Base-by-base conservation (phyloP, 768 basidiomycete species). In the Auriscalpium microsporum region DNA sequence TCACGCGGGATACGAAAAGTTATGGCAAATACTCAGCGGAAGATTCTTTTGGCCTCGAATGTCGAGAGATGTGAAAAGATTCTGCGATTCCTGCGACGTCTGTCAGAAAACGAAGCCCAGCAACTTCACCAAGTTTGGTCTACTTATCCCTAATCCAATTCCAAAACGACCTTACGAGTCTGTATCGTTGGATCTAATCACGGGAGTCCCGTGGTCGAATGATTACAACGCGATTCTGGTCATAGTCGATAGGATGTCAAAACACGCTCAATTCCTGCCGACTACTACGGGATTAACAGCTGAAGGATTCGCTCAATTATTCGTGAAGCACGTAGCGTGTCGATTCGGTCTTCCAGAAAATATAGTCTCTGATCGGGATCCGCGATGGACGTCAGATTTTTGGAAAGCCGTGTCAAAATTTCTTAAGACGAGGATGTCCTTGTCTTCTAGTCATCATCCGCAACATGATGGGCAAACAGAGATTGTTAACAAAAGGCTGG, bases 231-330 rank as follows among this genome's bases (percentile, higher is more conserved):
- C 53, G 3, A 57, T 65, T 13, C 21, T 62, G 17, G 62, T 63
- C 0, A 38, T 63, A 6, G 58, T 58, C 9, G 55, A 62, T 47
- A 36, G 59, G 16, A 49, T 70, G n/a, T 67, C 67, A 23, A 73
- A 73, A 53, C 58, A 57, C 59, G 65, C 60, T 2, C 61, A 65
- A 40, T 69, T 71, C 55, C 59, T 69, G 21, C 63, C 69, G 4
- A 36, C 60, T 36, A 50, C 38, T 11, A 56, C 59, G 17, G 56
- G 21, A 1, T 19, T 58, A 2, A 44, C 33, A 8, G 56, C 57
- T 19, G 47, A 48, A 44, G 44, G 47, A 8, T 58, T 59, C 37
- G 58, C 57, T 2, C 8, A 13, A 7, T 35, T 58, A 2, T 59
- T 59, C 47, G 50, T 59, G 4, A 44, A 45, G 11, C 38, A 58